Evolutionary conservation across 2,329 filamentous ascomycete species (phyloP).

Genomic region (Arachnopeziza araneosa): DNA sequence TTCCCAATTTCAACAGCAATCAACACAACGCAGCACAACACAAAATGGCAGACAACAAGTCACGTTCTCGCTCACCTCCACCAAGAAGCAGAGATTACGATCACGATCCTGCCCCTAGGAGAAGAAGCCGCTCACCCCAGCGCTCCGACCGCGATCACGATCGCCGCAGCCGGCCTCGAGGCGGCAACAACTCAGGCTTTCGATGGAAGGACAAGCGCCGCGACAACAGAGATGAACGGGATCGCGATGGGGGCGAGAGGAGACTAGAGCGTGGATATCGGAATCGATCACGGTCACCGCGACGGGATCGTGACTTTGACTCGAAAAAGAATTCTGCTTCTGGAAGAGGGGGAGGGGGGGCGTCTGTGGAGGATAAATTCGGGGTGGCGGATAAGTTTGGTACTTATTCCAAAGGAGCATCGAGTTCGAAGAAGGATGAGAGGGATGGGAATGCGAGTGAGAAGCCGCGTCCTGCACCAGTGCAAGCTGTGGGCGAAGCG

Average conservation of each 20-base stretch:
- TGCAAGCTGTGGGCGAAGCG: conserved; percentile 48
- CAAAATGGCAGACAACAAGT: conserved; percentile 21
- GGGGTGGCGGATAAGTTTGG: conserved; percentile 13
- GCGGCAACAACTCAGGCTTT: conserved; percentile 37
- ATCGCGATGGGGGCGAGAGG: conserved; percentile 39
- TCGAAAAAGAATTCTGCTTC: not conserved
- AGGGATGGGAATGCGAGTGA: conserved; percentile 15
- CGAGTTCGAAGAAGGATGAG: conserved; percentile 19
- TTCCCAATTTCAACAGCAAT: not conserved
- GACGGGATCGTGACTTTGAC: conserved; percentile 27
- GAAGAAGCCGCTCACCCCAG: conserved; percentile 38
- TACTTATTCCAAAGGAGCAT: not conserved
- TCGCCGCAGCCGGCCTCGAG: conserved; percentile 21
- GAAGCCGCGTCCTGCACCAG: conserved; percentile 19
- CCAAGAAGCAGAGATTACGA: not conserved
- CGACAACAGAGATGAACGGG: conserved; percentile 36
- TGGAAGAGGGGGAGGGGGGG: conserved; percentile 1
- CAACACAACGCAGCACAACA: conserved; percentile 48
- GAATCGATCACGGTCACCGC: conserved; percentile 35
- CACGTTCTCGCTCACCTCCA: conserved; percentile 24
- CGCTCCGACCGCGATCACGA: conserved; percentile 34
- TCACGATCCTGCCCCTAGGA: conserved; percentile 22
- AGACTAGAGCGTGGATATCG: conserved; percentile 49
- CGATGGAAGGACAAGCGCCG: conserved; percentile 54
- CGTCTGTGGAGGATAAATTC: conserved; percentile 8